Percentiles rank a stretch among this genome's conserved stretches.
Conservation (phyloP, 352 stramenopile genomes). For the Globisporangium megalacanthum region DNA sequence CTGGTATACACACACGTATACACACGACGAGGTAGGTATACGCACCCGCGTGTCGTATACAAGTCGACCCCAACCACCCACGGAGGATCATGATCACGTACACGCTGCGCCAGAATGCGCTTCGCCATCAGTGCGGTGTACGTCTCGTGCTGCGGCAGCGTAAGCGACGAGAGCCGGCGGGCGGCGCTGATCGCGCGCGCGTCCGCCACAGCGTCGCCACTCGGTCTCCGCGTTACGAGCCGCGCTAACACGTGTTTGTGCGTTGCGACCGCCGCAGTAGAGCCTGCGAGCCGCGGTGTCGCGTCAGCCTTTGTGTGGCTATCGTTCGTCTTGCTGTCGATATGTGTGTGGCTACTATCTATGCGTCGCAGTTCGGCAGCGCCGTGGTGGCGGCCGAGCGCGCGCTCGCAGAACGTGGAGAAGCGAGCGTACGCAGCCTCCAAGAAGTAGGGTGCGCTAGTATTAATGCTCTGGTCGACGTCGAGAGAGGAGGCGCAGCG, state of each 20-base stretch:
- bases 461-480: neutral
- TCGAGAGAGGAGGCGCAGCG: conserved; percentile 15
- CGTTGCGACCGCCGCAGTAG: no score
- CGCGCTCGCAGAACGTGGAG: conserved; percentile 21
- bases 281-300: no score
- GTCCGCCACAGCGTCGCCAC: conserved; percentile 10
- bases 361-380: conserved; percentile 19
- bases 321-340: no score
- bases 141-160: conserved; percentile 40
- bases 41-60: neutral
- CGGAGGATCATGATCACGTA: conserved; percentile 11
- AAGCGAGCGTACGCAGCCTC: conserved; percentile 29
- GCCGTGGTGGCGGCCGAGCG: conserved; percentile 22
- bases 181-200: conserved; percentile 22
- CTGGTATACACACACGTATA: conserved; percentile 17
- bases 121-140: conserved; percentile 49
- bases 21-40: neutral
- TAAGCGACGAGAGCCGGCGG: conserved; percentile 41
- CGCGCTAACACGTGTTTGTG: conserved; percentile 30
- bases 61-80: no score
- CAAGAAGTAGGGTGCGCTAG: conserved; percentile 26
- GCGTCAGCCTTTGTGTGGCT: no score
- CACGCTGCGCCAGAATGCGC: conserved; percentile 30
- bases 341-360: conserved; percentile 1
- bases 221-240: conserved; percentile 9